Evolutionary conservation across 352 stramenopile genomes (phyloP).

Genomic region (Nothophytophthora sp.): DNA sequence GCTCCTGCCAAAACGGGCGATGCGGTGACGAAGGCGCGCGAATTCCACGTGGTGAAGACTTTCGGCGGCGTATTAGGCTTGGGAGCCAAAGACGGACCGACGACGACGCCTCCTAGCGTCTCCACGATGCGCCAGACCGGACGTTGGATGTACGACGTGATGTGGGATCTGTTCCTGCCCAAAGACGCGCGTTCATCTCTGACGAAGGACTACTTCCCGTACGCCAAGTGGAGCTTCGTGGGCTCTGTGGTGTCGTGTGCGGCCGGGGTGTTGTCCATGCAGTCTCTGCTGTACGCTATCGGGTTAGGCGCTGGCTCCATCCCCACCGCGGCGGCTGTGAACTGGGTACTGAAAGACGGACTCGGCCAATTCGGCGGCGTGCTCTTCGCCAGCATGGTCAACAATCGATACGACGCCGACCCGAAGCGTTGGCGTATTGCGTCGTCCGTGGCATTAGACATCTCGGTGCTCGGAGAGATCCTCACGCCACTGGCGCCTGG

Average conservation of each 20-base stretch:
- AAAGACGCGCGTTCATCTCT: conserved; percentile 87
- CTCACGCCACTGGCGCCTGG: conserved; percentile 71
- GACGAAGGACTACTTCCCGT: conserved; percentile 85
- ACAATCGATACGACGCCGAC: conserved; percentile 94
- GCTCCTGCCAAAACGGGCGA: too few relatives aligned
- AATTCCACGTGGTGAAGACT: conserved; percentile 22
- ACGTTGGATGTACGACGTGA: conserved; percentile 43
- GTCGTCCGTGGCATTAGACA: conserved; percentile 89
- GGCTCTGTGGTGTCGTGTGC: conserved; percentile 81
- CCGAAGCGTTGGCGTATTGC: conserved; percentile 95
- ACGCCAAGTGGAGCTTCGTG: conserved; percentile 85
- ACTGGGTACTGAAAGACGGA: conserved; percentile 98
- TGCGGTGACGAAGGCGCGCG: background rate
- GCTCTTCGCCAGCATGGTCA: conserved; percentile 91
- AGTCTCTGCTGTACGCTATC: conserved; percentile 94
- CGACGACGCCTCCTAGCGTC: conserved; percentile 2
- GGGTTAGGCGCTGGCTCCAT: conserved; percentile 88
- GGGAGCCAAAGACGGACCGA: conserved; percentile 10
- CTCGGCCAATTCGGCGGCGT: conserved; percentile 96
- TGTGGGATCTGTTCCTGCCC: conserved; percentile 89
- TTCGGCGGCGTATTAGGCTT: conserved; percentile 4
- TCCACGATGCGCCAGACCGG: conserved; percentile 24
- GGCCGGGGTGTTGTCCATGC: conserved; percentile 92
- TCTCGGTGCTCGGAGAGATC: conserved; percentile 92
- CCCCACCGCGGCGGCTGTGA: conserved; percentile 91